Conservation (phyloP, 2,329 filamentous ascomycete genomes). For the Ophiostoma himal-ulmi region DNA sequence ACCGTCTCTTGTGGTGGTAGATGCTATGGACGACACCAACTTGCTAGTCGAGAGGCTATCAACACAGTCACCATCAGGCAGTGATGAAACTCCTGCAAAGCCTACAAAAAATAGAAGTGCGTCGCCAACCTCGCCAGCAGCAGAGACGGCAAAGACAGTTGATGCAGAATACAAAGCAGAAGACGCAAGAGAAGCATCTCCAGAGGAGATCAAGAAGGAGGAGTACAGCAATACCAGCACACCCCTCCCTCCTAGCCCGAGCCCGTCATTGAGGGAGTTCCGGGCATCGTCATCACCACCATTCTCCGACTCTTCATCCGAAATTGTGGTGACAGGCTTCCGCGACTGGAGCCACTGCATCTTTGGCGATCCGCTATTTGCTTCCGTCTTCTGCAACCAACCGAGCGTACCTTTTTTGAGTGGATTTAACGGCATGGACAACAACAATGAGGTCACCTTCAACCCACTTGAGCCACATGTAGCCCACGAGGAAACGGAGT, state of each 20-base stretch:
- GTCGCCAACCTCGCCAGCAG: background rate
- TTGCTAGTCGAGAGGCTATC: conserved; percentile 37
- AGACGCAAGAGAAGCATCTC: background rate
- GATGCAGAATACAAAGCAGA: background rate
- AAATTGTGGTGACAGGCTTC: conserved; percentile 44
- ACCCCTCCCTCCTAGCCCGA: background rate
- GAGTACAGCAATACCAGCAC: background rate
- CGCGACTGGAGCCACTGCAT: conserved; percentile 54
- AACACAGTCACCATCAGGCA: background rate
- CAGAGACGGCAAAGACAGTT: background rate
- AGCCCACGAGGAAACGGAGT: conserved; percentile 23
- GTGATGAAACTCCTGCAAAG: background rate
- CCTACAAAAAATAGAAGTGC: conserved; percentile 15
- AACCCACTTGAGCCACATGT: conserved; percentile 15
- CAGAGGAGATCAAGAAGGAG: background rate
- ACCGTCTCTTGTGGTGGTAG: conserved; percentile 50
- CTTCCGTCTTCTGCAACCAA: conserved; percentile 43
- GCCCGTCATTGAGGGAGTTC: background rate
- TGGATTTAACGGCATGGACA: conserved; percentile 38
- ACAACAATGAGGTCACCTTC: background rate
- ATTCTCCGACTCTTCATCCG: background rate
- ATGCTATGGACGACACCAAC: conserved; percentile 47
- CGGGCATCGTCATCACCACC: background rate
- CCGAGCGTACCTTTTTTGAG: conserved; percentile 42
- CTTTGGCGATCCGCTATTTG: conserved; percentile 56